Evolutionary conservation across 257 asterid species (phyloP).

Genomic region (Eucommia ulmoides): DNA sequence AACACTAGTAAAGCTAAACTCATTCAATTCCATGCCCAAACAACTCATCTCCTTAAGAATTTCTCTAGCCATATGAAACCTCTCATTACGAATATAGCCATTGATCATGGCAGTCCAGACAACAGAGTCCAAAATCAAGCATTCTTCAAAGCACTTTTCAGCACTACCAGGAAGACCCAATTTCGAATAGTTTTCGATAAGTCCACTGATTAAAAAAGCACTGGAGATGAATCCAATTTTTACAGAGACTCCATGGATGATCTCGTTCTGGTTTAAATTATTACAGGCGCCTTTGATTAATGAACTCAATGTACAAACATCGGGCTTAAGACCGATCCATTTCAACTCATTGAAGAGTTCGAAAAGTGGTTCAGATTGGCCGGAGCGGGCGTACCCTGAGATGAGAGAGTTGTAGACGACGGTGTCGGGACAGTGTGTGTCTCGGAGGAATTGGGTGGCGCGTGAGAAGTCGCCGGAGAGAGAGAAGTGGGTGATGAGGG

Average conservation of each 20-base stretch:
- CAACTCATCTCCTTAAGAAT: constrained; percentile 9
- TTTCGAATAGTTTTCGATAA: neutral
- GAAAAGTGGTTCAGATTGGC: neutral
- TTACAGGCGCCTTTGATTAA: neutral
- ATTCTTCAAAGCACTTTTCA: constrained; percentile 2
- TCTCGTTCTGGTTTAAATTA: neutral
- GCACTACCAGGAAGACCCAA: neutral
- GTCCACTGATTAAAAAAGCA: neutral
- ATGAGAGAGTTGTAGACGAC: neutral
- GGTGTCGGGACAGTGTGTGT: neutral
- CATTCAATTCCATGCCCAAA: constrained; percentile 8
- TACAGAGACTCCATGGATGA: neutral
- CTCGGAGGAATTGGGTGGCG: constrained; percentile 1
- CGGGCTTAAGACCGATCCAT: neutral
- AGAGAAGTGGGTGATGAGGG: neutral
- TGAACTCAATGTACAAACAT: neutral
- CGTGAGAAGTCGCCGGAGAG: neutral
- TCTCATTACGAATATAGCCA: neutral
- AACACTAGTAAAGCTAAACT: constrained; percentile 11
- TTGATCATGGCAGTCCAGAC: neutral
- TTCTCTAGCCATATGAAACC: neutral
- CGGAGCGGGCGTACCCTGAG: neutral
- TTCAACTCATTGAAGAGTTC: neutral
- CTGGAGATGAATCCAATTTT: neutral
- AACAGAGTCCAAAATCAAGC: neutral